phyloP scores from a whole-genome alignment of 2,329 filamentous ascomycete genomes.

The Leptographium wingfieldii region DNA sequence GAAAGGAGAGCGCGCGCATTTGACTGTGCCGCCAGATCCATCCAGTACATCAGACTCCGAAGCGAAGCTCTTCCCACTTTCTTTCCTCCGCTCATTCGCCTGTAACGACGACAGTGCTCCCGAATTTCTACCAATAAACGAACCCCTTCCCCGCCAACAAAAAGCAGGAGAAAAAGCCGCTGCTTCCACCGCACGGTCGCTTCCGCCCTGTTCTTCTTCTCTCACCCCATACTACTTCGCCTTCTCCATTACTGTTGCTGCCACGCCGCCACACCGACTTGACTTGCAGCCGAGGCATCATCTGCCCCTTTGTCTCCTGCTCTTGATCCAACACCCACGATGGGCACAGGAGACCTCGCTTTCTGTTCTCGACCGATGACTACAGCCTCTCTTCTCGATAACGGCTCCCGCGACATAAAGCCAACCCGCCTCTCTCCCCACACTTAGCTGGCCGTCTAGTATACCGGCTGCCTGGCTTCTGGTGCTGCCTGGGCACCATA shows the following conservation, averaged over 20 bases:
- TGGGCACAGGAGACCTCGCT: not conserved
- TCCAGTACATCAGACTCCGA: not conserved
- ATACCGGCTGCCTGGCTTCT: not conserved
- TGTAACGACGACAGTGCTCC: not conserved
- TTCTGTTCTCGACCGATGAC: not conserved
- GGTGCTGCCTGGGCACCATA: not conserved
- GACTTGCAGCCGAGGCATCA: not conserved
- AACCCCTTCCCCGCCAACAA: not conserved
- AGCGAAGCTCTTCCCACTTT: not conserved
- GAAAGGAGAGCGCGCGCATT: not conserved
- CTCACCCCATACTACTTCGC: not conserved
- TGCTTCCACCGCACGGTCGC: not conserved
- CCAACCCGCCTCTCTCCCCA: not conserved
- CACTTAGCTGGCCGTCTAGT: not conserved
- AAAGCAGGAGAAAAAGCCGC: not conserved
- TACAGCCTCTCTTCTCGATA: not conserved
- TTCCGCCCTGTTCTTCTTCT: not conserved
- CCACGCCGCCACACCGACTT: not conserved
- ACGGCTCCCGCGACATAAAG: not conserved
- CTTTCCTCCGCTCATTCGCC: not conserved
- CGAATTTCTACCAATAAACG: not conserved
- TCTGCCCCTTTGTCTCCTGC: not conserved
- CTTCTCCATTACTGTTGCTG: not conserved
- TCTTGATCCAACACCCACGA: not conserved
- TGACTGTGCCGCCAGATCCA: not conserved